Percentiles rank a stretch among this genome's conserved stretches.
Conservation (phyloP, 2,329 filamentous ascomycete species). For the Colletotrichum camelliae region DNA sequence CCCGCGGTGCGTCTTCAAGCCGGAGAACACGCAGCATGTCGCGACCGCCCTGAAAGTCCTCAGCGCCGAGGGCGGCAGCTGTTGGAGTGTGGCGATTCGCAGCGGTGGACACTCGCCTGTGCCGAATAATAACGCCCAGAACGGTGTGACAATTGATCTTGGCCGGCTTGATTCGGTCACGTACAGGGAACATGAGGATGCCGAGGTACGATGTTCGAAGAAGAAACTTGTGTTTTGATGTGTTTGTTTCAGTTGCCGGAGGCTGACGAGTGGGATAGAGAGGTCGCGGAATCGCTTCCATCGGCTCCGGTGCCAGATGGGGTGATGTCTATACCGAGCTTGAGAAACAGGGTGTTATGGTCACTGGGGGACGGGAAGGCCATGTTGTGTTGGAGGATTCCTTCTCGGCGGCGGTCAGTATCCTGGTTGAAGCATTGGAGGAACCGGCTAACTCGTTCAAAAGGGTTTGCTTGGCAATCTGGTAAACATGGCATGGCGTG, state of each 20-base stretch:
- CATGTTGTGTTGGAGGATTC: conserved; percentile 29
- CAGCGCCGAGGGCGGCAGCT: background rate
- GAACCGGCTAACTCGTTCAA: background rate
- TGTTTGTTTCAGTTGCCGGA: background rate
- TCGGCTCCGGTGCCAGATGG: background rate
- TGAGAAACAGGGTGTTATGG: conserved; percentile 21
- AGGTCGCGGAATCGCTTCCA: background rate
- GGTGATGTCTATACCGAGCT: conserved; percentile 4
- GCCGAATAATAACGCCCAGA: conserved; percentile 33
- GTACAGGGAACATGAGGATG: background rate
- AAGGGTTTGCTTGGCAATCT: conserved; percentile 26
- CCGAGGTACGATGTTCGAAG: background rate
- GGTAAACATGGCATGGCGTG: conserved; percentile 32
- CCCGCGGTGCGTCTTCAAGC: conserved; percentile 9
- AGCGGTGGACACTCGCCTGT: conserved; percentile 41
- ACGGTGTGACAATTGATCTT: conserved; percentile 14
- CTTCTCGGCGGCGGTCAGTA: conserved; percentile 31
- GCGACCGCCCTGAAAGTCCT: background rate
- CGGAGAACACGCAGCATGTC: background rate
- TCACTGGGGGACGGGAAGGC: conserved; percentile 26
- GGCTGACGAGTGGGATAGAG: background rate
- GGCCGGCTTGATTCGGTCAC: background rate
- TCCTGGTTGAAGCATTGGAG: rapidly evolving
- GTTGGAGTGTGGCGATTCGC: conserved; percentile 42
- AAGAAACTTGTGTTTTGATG: background rate